Conservation (phyloP, 2,329 filamentous ascomycete genomes). For the Fusarium illudens region DNA sequence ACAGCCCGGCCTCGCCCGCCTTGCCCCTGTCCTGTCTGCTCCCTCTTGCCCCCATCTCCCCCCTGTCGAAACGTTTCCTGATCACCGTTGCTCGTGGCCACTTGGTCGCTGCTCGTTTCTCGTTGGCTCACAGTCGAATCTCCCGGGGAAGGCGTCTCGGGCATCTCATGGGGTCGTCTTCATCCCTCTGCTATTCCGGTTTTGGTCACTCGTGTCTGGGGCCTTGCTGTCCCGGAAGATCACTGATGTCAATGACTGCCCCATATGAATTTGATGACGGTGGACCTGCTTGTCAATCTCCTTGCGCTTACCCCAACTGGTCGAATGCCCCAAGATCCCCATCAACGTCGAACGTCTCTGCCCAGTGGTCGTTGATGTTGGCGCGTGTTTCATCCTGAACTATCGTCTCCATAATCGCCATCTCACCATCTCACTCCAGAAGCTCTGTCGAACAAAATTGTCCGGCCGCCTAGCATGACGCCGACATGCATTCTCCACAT, state of each 20-base stretch:
- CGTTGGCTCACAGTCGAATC: constrained; percentile 28
- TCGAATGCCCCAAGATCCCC: background rate
- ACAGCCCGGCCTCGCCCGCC: constrained; percentile 39
- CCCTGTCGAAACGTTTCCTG: constrained; percentile 21
- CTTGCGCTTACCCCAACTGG: constrained; percentile 25
- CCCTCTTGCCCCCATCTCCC: background rate
- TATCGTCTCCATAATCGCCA: constrained; percentile 31
- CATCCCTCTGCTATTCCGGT: constrained; percentile 27
- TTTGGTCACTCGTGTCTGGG: constrained; percentile 35
- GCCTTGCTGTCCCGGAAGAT: constrained; percentile 31
- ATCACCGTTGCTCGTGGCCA: background rate
- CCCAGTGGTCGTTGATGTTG: background rate
- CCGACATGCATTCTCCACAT: constrained; percentile 34
- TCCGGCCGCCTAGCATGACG: constrained; percentile 5
- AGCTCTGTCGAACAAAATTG: constrained; percentile 36
- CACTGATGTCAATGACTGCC: constrained; percentile 38
- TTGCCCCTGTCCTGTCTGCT: constrained; percentile 17
- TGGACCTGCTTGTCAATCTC: constrained; percentile 30
- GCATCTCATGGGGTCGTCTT: constrained; percentile 11
- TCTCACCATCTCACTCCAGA: constrained; percentile 29
- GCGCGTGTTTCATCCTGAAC: constrained; percentile 36
- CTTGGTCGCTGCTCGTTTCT: constrained; percentile 22
- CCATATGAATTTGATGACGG: constrained; percentile 26
- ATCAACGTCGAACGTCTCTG: background rate
- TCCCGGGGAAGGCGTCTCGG: constrained; percentile 32